A percentile compares a stretch with the other conserved stretches of the same genome.
phyloP scores from a whole-genome alignment of 2,329 filamentous ascomycete species.

The Ophiostoma novo-ulmi region DNA sequence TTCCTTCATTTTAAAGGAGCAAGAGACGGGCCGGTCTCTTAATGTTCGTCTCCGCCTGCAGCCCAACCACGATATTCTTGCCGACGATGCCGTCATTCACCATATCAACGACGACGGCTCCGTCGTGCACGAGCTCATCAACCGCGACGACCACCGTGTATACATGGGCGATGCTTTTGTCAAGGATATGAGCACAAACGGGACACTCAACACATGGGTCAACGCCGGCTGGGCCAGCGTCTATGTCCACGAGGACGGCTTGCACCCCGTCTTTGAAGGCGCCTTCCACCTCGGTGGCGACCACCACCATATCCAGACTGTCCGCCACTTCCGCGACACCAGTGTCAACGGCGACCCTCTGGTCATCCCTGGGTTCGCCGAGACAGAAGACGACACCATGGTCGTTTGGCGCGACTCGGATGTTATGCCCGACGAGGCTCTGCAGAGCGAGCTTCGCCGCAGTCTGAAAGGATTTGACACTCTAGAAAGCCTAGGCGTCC shows the following conservation, averaged over 20 bases:
- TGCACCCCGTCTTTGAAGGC: conserved; percentile 78
- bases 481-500: conserved; percentile 5
- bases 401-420: conserved; percentile 90
- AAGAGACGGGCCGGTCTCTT: conserved; percentile 43
- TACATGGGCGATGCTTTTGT: conserved; percentile 77
- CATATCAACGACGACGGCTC: conserved; percentile 68
- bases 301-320: conserved; percentile 80
- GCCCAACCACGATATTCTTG: conserved; percentile 86
- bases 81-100: conserved; percentile 67
- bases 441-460: conserved; percentile 61
- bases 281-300: conserved; percentile 76
- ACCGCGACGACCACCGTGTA: conserved; percentile 70
- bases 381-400: conserved; percentile 64
- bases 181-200: conserved; percentile 46
- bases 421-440: conserved; percentile 44
- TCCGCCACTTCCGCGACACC: conserved; percentile 66
- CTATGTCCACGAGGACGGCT: conserved; percentile 69
- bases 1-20: conserved; percentile 67
- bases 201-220: conserved; percentile 54
- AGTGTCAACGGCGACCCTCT: conserved; percentile 65
- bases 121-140: conserved; percentile 61
- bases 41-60: conserved; percentile 74
- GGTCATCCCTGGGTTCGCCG: conserved; percentile 37
- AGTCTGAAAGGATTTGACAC: conserved; percentile 5
- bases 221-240: conserved; percentile 84